Evolutionary conservation across 345 rosid genomes (phyloP), one percentile per base, ranked within the genome.

Genomic region (Lepidium didymum): DNA sequence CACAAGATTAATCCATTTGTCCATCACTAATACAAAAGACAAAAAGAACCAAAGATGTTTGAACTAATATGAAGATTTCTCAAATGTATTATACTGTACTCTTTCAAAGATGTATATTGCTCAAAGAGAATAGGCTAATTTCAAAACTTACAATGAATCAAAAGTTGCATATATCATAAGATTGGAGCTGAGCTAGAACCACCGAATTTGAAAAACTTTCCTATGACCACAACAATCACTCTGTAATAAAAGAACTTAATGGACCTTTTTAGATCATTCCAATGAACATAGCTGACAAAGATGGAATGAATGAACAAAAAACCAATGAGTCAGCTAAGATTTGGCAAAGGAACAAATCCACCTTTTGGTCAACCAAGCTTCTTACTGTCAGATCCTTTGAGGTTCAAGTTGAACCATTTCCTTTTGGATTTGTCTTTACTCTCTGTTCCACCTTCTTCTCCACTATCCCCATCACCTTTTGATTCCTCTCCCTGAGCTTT

Each of bases 351-450:
- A 56, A 46, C 47, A 68, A 10, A 36, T n/a, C 25, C 29, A 25
- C 29, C 8, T 23, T 46, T 8, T 13, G 42, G 15, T 82, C 65
- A 84, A 51, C 79, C 82, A 55, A 73, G 74, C 78, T 81, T 85
- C 75, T 87, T 93, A 62, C 4, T 8, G 21, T 93, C 98, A 25
- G 96, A 84, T 67, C 97, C 93, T 70, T 78, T 87, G 6, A 90
- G 78, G 77, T 85, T 91, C 77, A 91, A 83, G 78, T 89, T 94
- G 78, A 94, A 94, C 99, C 99, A 94, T 81, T 86, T 94, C 86
- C 87, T 88, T 75, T 80, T 94, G 19, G 98, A 79, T 69, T 83
- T 94, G 45, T 94, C 97, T 82, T 82, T 86, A 16, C 96, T 92
- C 21, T 91, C 92, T 15, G 83, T 62, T 64, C 81, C 77, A 29